Percentiles rank a stretch among this genome's conserved stretches.
These are phyloP conservation scores for Penicillium sp. DNA, from an alignment of 2,329 filamentous ascomycete species.

Conservation along the genomic window DNA sequence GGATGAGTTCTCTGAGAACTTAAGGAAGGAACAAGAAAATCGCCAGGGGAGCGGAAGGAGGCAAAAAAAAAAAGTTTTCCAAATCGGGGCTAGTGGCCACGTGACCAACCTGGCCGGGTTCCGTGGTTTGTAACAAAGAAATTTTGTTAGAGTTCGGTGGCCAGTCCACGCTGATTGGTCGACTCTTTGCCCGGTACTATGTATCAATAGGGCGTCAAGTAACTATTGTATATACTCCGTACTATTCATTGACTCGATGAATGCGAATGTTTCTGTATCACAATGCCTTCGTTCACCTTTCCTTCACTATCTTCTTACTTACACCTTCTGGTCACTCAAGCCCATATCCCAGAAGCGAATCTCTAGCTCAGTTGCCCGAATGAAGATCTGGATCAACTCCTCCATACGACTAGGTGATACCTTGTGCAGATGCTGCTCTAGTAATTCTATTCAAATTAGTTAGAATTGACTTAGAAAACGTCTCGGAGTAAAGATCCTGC, in stretches of 20 bases:
- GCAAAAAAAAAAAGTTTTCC: conserved; percentile 27
- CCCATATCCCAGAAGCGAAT: conserved; percentile 77
- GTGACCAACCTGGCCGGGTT: background rate
- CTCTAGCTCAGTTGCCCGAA: conserved; percentile 82
- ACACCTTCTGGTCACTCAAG: conserved; percentile 33
- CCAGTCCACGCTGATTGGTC: too few relatives aligned
- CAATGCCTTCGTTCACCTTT: conserved; percentile 1
- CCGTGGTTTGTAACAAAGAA: conserved; percentile 5
- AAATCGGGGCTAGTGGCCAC: conserved; percentile 30
- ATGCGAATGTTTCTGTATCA: background rate
- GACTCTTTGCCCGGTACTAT: too few relatives aligned
- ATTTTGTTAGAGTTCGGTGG: conserved; percentile 7
- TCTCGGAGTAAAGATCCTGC: too few relatives aligned
- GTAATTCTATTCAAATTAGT: conserved; percentile 57
- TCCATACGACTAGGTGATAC: conserved; percentile 78
- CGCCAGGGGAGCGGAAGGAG: conserved; percentile 29
- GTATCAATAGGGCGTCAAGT: too few relatives aligned
- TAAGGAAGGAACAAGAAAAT: conserved; percentile 27
- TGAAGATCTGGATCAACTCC: conserved; percentile 81
- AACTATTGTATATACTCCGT: too few relatives aligned
- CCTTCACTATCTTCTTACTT: background rate
- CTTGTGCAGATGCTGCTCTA: conserved; percentile 74
- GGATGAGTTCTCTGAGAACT: conserved; percentile 25
- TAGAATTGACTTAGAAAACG: conserved; percentile 1
- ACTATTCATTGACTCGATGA: too few relatives aligned